phyloP scores from a whole-genome alignment of 208 protist genomes.

The Leptomonas seymouri region DNA sequence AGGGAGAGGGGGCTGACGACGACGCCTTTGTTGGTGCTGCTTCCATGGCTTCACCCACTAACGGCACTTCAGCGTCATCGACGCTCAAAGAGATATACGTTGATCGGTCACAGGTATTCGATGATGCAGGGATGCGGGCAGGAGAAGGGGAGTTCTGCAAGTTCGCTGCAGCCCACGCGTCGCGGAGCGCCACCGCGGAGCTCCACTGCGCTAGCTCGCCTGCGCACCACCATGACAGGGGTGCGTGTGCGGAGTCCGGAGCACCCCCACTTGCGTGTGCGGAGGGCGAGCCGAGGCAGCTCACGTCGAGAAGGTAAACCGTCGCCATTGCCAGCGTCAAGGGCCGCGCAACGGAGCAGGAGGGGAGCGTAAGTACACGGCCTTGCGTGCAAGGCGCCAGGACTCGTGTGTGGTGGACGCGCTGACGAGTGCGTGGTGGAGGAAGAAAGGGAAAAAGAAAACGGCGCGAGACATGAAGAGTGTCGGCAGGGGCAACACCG shows the following conservation, averaged over 20 bases:
- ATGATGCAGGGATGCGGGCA: not conserved
- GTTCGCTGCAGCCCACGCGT: conserved; percentile 17
- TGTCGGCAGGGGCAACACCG: no score
- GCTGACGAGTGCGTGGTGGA: no score
- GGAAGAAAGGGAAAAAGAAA: no score
- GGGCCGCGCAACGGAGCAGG: not conserved
- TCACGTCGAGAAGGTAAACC: conserved; percentile 43
- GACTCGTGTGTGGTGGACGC: no score
- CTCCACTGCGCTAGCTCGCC: conserved; percentile 37
- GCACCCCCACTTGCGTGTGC: no score
- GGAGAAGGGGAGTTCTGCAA: not conserved
- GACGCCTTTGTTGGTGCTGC: no score
- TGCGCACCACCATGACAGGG: conserved; percentile 35
- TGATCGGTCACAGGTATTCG: not conserved
- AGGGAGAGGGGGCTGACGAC: not conserved
- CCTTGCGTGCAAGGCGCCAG: no score
- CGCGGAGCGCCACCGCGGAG: conserved; percentile 7
- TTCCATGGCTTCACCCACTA: no score
- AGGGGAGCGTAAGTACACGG: not conserved
- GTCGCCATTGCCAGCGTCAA: conserved; percentile 20
- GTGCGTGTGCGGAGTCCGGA: not conserved
- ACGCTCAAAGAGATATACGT: not conserved
- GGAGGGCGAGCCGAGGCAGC: not conserved
- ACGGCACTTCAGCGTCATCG: not conserved
- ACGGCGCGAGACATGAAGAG: no score